Base-by-base conservation (phyloP, 129 eudicot species). In the Tagetes patula region DNA sequence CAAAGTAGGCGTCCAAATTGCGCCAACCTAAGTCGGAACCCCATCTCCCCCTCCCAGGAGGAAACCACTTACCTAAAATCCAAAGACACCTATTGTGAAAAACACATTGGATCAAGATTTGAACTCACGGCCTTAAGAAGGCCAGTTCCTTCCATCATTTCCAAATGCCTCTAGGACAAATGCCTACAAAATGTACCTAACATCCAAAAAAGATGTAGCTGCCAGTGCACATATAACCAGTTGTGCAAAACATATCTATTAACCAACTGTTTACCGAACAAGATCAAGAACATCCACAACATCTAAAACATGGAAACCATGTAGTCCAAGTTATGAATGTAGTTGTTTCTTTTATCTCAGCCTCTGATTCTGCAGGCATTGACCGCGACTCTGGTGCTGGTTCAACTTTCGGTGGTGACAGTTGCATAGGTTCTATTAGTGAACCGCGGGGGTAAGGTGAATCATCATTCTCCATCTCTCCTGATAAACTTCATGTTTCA, bases 251-350 rank as follows among this genome's bases (percentile, higher is more conserved):
- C 36, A 54, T 54, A 54, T 54, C 61, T 27, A 54, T 5, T 54
- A 54, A 54, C 36, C 31, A 31, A 54, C 6, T 6, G 9, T 33
- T 27, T 9, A 54, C 36, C 27, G 12, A 34, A 54, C 34, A 20
- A 20, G 27, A 20, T 20, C 27, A 20, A 20, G 27, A 20, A 20
- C 27, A 33, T 54, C 10, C 61, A 54, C 61, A 54, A 54, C 8
- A 54, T 54, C 61, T 54, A 20, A 54, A 54, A 27, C 61, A 54
- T 54, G 61, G 61, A 54, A 54, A 54, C 61, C 61, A 54, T 54
- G 20, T 8, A 27, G 36, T 54, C 61, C 61, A 54, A 54, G 34
- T 3, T 54, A 27, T 7, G 7, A 20, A 20, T 54, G 61, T 54
- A 34, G 61, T 20, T 54, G 61, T 54, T 54, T 54, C 56, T 50